A percentile compares a stretch with the other conserved stretches of the same genome.
These are phyloP conservation scores for Citrus sp. DNA, from an alignment of 345 rosid genomes.

Conservation along the genomic window DNA sequence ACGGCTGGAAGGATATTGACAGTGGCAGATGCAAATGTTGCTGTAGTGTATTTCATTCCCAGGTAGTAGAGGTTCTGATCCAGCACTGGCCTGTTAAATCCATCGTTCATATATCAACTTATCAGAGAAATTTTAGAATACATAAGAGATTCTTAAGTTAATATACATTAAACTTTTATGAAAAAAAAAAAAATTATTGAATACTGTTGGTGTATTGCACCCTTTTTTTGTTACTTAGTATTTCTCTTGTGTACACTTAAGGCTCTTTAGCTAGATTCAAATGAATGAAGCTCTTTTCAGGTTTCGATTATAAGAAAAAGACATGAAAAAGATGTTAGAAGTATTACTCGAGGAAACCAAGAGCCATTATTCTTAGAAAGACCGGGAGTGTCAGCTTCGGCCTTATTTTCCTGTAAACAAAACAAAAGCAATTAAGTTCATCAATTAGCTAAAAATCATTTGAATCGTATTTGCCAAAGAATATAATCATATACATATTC, in stretches of 20 bases:
- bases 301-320: too few relatives aligned
- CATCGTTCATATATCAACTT: neutral
- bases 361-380: slow-evolving; percentile 68
- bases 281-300: too few relatives aligned
- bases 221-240: too few relatives aligned
- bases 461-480: neutral
- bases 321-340: slow-evolving; percentile 4
- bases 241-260: too few relatives aligned
- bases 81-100: slow-evolving; percentile 68
- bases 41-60: slow-evolving; percentile 85
- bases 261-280: too few relatives aligned
- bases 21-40: slow-evolving; percentile 73
- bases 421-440: neutral
- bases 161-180: too few relatives aligned
- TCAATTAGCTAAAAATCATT: neutral
- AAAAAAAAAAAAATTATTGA: too few relatives aligned
- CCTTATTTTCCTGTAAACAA: slow-evolving; percentile 66
- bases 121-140: neutral
- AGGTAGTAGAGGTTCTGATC: slow-evolving; percentile 80
- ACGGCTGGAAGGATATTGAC: slow-evolving; percentile 81
- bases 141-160: too few relatives aligned
- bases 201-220: too few relatives aligned
- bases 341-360: slow-evolving; percentile 80
- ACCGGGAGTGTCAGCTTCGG: slow-evolving; percentile 83
- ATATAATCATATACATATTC: neutral